phyloP scores from a whole-genome alignment of 331 rosid genomes.

The Acacia pycnantha region DNA sequence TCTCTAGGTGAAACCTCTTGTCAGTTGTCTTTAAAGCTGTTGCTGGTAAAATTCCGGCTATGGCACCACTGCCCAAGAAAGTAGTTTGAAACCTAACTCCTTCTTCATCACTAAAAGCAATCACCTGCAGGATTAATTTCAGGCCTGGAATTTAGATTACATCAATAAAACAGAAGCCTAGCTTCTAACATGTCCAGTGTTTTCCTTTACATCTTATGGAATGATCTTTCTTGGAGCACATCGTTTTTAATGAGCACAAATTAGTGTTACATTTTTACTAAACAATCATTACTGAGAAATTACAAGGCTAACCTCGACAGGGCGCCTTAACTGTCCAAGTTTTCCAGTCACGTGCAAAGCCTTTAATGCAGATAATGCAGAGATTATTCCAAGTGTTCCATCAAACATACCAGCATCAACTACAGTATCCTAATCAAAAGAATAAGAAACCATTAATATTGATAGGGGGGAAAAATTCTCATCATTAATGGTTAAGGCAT shows the following conservation, averaged over 20 bases:
- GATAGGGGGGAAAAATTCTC: neutral
- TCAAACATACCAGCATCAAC: slow-evolving; percentile 95
- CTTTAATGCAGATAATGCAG: slow-evolving; percentile 82
- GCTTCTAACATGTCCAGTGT: neutral
- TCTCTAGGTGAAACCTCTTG: slow-evolving; percentile 61
- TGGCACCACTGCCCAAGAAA: slow-evolving; percentile 88
- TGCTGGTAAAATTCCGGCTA: slow-evolving; percentile 78
- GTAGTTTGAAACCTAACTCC: slow-evolving; percentile 97
- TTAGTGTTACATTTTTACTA: neutral
- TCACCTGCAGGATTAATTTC: slow-evolving; percentile 53
- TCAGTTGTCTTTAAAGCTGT: slow-evolving; percentile 64
- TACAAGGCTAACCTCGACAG: slow-evolving; percentile 70
- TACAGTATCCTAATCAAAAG: slow-evolving; percentile 70
- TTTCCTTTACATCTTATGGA: neutral
- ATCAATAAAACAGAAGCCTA: slow-evolving; percentile 12
- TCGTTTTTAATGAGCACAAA: neutral
- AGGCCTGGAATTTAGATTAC: slow-evolving; percentile 5
- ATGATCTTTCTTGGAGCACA: neutral
- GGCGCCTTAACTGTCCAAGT: slow-evolving; percentile 62
- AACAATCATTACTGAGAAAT: neutral
- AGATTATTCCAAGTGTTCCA: slow-evolving; percentile 81
- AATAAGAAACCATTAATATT: slow-evolving; percentile 24
- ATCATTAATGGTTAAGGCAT: slow-evolving; percentile 2
- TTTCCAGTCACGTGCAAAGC: slow-evolving; percentile 58
- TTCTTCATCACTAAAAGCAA: slow-evolving; percentile 96